phyloP scores from a whole-genome alignment of 2,329 filamentous ascomycete genomes.

The Aspergillus sp. region DNA sequence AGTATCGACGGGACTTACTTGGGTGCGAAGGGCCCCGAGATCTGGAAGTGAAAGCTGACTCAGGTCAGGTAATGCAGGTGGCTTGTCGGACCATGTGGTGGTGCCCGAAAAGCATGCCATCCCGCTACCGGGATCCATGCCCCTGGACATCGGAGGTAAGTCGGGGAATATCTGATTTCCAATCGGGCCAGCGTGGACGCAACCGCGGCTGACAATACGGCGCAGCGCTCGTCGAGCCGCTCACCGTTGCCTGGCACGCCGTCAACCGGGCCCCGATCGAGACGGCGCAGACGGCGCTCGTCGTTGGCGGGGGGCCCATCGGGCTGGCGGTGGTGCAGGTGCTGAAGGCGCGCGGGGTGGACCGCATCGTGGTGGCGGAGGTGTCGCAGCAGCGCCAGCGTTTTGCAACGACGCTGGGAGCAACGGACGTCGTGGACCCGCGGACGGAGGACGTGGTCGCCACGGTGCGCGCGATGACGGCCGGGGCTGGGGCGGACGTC shows the following conservation, averaged over 20 bases:
- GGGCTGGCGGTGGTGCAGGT: slow-evolving; percentile 60
- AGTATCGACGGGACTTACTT: slow-evolving; percentile 1
- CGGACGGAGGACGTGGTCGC: slow-evolving; percentile 46
- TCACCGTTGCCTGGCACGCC: slow-evolving; percentile 64
- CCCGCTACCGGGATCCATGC: slow-evolving; percentile 19
- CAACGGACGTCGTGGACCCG: slow-evolving; percentile 54
- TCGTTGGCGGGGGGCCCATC: slow-evolving; percentile 62
- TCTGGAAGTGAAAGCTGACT: no score
- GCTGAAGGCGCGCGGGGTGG: slow-evolving; percentile 51
- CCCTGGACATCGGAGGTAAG: slow-evolving; percentile 23
- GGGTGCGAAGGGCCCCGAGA: no score
- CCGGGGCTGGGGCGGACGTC: slow-evolving; percentile 50
- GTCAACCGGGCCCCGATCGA: slow-evolving; percentile 49
- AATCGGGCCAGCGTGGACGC: not conserved
- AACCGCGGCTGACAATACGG: not conserved
- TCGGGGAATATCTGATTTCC: not conserved
- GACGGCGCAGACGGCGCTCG: slow-evolving; percentile 47
- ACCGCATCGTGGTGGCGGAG: slow-evolving; percentile 58
- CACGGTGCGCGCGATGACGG: slow-evolving; percentile 47
- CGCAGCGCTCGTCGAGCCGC: slow-evolving; percentile 59
- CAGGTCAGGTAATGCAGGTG: slow-evolving; percentile 22
- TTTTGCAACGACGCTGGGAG: slow-evolving; percentile 56
- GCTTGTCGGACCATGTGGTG: slow-evolving; percentile 26
- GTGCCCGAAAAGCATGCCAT: slow-evolving; percentile 20
- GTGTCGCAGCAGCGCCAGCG: slow-evolving; percentile 49